A percentile compares a stretch with the other conserved stretches of the same genome.
Evolutionary conservation across 441 rosid genomes (phyloP).

Genomic region (California macrophylla): DNA sequence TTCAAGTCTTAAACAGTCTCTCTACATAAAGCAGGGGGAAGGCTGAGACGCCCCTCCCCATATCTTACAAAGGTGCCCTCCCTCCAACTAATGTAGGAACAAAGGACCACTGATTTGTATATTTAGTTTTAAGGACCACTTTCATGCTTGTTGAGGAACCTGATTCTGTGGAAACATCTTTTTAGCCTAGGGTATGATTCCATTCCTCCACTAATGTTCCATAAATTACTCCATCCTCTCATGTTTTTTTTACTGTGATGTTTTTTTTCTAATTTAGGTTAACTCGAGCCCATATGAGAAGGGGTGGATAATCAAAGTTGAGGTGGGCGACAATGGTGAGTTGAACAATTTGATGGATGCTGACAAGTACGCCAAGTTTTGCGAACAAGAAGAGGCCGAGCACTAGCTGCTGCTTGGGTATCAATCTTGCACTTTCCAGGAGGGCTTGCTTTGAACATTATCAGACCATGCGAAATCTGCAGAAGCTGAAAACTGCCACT

Average conservation of each 20-base stretch:
- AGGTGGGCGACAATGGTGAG: constrained; percentile 41
- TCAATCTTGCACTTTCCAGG: background rate
- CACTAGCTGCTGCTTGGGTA: constrained; percentile 24
- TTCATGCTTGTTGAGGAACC: too few relatives aligned
- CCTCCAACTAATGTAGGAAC: too few relatives aligned
- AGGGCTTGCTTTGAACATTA: background rate
- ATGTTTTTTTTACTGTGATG: background rate
- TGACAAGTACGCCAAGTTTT: constrained; percentile 61
- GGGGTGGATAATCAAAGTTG: constrained; percentile 88
- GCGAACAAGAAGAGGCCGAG: constrained; percentile 76
- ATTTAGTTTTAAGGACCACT: too few relatives aligned
- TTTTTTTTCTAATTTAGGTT: constrained; percentile 35
- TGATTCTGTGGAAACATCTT: too few relatives aligned
- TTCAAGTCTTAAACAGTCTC: too few relatives aligned
- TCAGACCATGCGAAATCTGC: background rate
- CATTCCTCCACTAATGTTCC: background rate
- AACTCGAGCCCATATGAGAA: constrained; percentile 69
- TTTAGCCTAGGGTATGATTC: background rate
- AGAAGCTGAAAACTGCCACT: background rate
- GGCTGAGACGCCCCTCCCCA: too few relatives aligned
- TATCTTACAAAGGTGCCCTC: too few relatives aligned
- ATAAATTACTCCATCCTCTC: background rate
- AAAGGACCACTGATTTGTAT: too few relatives aligned
- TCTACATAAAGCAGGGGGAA: too few relatives aligned
- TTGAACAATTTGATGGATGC: constrained; percentile 62